Conservation (phyloP, 805 yeast genomes). For the Cyberlindnera sargentensis region DNA sequence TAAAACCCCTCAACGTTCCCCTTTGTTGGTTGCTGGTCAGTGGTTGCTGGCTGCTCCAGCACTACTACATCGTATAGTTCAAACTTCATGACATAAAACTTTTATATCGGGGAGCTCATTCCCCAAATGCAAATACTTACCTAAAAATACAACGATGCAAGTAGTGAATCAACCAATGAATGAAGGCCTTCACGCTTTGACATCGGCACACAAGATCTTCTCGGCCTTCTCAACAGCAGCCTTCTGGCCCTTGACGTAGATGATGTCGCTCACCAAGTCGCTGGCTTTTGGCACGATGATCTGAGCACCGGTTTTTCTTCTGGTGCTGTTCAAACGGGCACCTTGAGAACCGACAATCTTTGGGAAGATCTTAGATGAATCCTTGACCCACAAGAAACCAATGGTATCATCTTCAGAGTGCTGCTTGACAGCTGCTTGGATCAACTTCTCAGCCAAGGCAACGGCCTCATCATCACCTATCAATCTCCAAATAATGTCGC, state of each 20-base stretch:
- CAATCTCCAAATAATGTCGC: conserved; percentile 54
- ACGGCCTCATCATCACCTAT: conserved; percentile 45
- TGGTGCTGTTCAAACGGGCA: conserved; percentile 51
- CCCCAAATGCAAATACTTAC: background rate
- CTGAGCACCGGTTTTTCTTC: conserved; percentile 50
- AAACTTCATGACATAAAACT: no score
- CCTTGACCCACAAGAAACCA: conserved; percentile 59
- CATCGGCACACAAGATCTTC: conserved; percentile 24
- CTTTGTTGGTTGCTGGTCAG: no score
- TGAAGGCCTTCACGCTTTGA: conserved; percentile 2
- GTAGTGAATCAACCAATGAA: no score
- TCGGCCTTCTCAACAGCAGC: conserved; percentile 47
- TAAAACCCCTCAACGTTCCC: no score
- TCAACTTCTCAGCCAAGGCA: conserved; percentile 42
- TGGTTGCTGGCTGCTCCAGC: no score
- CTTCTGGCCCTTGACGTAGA: conserved; percentile 54
- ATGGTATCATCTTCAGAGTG: conserved; percentile 39
- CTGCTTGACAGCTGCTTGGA: conserved; percentile 42
- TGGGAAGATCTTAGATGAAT: conserved; percentile 41
- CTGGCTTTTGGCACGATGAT: conserved; percentile 56
- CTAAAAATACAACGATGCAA: no score
- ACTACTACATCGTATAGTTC: no score
- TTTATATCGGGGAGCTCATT: no score
- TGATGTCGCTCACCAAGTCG: conserved; percentile 45
- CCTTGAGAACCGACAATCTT: conserved; percentile 77